Evolutionary conservation across 2,329 filamentous ascomycete genomes (phyloP), one percentile per base, ranked within the genome.

Genomic region (Trichoderma gracile): DNA sequence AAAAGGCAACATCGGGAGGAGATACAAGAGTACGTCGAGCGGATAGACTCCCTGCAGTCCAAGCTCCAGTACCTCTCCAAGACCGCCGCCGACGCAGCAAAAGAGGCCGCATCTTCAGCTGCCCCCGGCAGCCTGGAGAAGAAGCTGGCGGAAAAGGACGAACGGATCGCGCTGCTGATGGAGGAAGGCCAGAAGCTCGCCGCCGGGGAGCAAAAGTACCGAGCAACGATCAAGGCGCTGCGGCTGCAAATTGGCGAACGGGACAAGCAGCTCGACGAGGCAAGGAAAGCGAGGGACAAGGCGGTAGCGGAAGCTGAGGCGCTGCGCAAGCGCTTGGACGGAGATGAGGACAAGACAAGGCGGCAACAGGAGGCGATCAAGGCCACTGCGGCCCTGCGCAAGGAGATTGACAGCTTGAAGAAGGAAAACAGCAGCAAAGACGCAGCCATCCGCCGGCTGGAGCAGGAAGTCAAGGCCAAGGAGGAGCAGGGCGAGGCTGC

Each of bases 131-230:
- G 88, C 63, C 64, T 82, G 1, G 91, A 96, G 68, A 91, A 89
- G 74, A 93, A 91, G 72, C 76, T 98, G 15, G 90, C 92, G 1
- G 93, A 96, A 71, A 96, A 93, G 73, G 93, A 98, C 71, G 89
- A 94, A 70, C 91, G 91, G 74, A 96, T 98, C 71, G 92, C 93
- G 3, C 80, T 93, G 53, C 80, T 99, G 14, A 90, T 99, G 82
- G 89, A 96, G 70, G 95, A 99, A 78, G 95, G 96, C 0, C 91
- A 95, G 71, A 93, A 90, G 69, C 82, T 98, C 9, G 93, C 92
- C 1, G 91, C 89, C 70, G 90, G 86, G 0, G 95, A 99, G 74
- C 86, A 97, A 76, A 92, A 93, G 72, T 89, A 96, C 68, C 83
- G 94, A 66, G 86, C 86, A 6, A 88, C 89, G 4, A 91, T 98